Base-by-base conservation (phyloP, 495 filamentous ascomycete genomes). In the Aspergillus mulundensis region DNA sequence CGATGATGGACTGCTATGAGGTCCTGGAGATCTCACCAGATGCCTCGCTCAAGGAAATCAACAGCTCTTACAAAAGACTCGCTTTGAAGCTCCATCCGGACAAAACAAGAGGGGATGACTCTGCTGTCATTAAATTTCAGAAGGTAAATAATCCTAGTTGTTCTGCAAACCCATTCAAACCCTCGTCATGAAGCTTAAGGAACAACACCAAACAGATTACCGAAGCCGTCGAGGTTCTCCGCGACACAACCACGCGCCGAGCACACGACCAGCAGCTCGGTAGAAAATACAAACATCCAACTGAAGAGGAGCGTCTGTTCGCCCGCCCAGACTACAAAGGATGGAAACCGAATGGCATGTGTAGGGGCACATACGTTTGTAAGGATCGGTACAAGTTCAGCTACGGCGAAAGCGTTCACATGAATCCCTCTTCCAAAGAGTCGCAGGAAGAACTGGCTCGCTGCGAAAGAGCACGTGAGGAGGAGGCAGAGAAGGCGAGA, bases 11-110 rank as follows among this genome's bases (percentile, higher is more conserved):
- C 50, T 68, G 66, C 57, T 80, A 80, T 53, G 51, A 64, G 3
- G 59, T 70, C 24, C 68, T 81, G 11, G 69, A 66, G 14, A 60
- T 80, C 10, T 20, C 60, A 5, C 57, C 16, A 25, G 41, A 66
- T 42, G 73, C 77, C n/a, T 60, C 63, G 0, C 30, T 65, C 12
- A 66, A 66, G 18, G 72, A 75, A 2, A 79, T 81, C 57, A 73
- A 74, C 51, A 61, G 60, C 30, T 68, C 75, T 7, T 78, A 77
- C 61, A 77, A 72, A 50, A 72, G 61, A 45, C 64, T 75, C 10
- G 85, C 83, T 1, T 64, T 87, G 47, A 80, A 77, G 54, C 70
- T 67, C 60, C 84, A 87, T 56, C 85, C 84, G 0, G 84, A 87
- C 68, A 87, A 87, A 64, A 75, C 78, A 61, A 71, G 73, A 30